These are phyloP conservation scores for Hortiboletus flavorubellus DNA, from an alignment of 768 basidiomycete species.

Conservation along the genomic window DNA sequence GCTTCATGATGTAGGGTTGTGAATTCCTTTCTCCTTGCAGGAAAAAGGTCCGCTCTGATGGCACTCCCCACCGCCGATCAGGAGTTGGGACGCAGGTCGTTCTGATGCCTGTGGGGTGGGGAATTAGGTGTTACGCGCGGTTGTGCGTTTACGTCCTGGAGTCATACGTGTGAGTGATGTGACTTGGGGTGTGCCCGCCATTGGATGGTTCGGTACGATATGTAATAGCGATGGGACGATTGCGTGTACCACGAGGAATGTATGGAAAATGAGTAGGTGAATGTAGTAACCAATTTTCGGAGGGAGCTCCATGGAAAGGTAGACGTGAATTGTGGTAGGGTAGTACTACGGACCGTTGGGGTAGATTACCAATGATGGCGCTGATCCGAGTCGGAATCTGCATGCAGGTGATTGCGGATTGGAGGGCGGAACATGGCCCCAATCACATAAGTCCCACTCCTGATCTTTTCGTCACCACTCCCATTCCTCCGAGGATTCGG, in stretches of 20 bases:
- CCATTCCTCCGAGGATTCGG: background rate
- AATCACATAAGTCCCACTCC: background rate
- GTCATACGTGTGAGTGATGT: background rate
- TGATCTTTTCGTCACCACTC: background rate
- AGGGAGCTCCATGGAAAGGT: background rate
- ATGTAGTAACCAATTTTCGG: background rate
- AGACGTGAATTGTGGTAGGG: background rate
- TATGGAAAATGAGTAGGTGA: conserved; percentile 10
- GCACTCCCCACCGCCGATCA: conserved; percentile 11
- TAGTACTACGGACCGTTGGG: background rate
- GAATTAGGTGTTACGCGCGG: conserved; percentile 10
- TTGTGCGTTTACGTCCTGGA: conserved; percentile 9
- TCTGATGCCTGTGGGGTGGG: conserved; percentile 10
- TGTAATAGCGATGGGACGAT: conserved; percentile 13
- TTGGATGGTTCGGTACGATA: conserved; percentile 17
- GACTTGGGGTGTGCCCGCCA: background rate
- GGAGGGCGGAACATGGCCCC: background rate
- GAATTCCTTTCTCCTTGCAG: background rate
- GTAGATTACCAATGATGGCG: background rate
- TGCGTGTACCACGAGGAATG: conserved; percentile 1
- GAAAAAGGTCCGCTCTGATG: background rate
- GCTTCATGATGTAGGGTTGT: conserved; percentile 13
- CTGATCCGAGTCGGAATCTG: conserved; percentile 6
- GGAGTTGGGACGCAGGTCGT: conserved; percentile 23
- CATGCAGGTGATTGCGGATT: background rate